A percentile compares a stretch with the other conserved stretches of the same genome.
phyloP scores from a whole-genome alignment of 495 filamentous ascomycete genomes.

The Polyplosphaeria fusca region DNA sequence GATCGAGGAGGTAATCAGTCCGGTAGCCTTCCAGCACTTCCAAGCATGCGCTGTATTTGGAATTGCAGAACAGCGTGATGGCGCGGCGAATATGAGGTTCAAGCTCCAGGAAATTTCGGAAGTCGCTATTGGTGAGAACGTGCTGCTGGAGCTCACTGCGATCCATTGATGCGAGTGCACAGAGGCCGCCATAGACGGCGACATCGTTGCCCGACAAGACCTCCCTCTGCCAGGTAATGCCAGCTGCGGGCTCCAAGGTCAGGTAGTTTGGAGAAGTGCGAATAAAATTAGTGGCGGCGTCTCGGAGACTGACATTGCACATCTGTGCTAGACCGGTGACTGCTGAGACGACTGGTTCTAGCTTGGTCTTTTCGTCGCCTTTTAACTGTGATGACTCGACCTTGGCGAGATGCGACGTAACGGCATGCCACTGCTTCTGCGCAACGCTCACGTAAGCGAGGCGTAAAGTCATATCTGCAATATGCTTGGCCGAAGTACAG shows the following conservation, averaged over 20 bases:
- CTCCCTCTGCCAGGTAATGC: conserved; percentile 47
- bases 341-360: conserved; percentile 50
- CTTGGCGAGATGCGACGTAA: conserved; percentile 66
- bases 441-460: conserved; percentile 65
- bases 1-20: conserved; percentile 82
- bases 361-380: conserved; percentile 42
- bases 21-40: conserved; percentile 75
- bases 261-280: conserved; percentile 54
- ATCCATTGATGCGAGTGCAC: conserved; percentile 86
- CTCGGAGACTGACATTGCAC: conserved; percentile 59
- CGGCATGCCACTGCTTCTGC: conserved; percentile 63
- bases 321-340: conserved; percentile 70
- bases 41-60: conserved; percentile 81
- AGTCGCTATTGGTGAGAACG: conserved; percentile 74
- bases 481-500: conserved; percentile 66
- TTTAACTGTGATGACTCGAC: conserved; percentile 60
- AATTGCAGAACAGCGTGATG: conserved; percentile 79
- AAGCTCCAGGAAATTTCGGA: conserved; percentile 84
- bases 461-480: conserved; percentile 67
- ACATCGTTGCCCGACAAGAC: conserved; percentile 82
- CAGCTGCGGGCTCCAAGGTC: conserved; percentile 34
- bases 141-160: conserved; percentile 66
- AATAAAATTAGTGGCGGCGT: conserved; percentile 74
- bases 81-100: conserved; percentile 94
- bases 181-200: conserved; percentile 85